Evolutionary conservation across 768 basidiomycete genomes (phyloP).

Genomic region (Hydnomerulius pinastri): DNA sequence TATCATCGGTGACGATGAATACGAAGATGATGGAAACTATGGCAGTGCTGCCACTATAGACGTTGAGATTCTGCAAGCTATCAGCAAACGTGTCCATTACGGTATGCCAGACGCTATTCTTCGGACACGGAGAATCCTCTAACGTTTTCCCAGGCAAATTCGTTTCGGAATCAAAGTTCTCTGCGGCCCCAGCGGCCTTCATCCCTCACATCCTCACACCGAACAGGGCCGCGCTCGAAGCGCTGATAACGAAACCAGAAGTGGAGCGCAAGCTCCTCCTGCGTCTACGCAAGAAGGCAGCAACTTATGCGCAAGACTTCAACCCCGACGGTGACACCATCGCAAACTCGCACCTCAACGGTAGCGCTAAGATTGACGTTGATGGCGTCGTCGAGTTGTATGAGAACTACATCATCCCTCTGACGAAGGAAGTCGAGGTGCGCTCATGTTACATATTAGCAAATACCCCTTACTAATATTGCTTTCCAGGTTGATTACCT

Average conservation of each 20-base stretch:
- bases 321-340: slow-evolving; percentile 61
- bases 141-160: slow-evolving; percentile 77
- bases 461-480: background rate
- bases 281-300: slow-evolving; percentile 83
- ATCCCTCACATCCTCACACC: slow-evolving; percentile 87
- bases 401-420: slow-evolving; percentile 92
- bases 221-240: slow-evolving; percentile 77
- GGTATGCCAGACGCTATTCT: slow-evolving; percentile 50
- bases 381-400: slow-evolving; percentile 93
- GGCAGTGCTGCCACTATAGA: slow-evolving; percentile 94
- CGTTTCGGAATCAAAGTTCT: slow-evolving; percentile 97
- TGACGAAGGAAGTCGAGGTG: slow-evolving; percentile 99
- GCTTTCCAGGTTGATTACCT: slow-evolving; percentile 88
- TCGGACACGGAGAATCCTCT: slow-evolving; percentile 1
- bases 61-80: slow-evolving; percentile 95
- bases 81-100: slow-evolving; percentile 97
- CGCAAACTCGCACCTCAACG: slow-evolving; percentile 33
- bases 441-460: slow-evolving; percentile 20
- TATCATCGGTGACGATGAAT: slow-evolving; percentile 65
- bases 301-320: slow-evolving; percentile 81
- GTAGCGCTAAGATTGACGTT: slow-evolving; percentile 78
- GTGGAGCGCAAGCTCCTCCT: slow-evolving; percentile 85
- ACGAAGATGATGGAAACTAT: slow-evolving; percentile 96
- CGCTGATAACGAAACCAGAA: slow-evolving; percentile 94
- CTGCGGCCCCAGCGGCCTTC: slow-evolving; percentile 81